A percentile compares a stretch with the other conserved stretches of the same genome.
Conservation (phyloP, 176 grass and related monocot species). For the Pharus latifolius region DNA sequence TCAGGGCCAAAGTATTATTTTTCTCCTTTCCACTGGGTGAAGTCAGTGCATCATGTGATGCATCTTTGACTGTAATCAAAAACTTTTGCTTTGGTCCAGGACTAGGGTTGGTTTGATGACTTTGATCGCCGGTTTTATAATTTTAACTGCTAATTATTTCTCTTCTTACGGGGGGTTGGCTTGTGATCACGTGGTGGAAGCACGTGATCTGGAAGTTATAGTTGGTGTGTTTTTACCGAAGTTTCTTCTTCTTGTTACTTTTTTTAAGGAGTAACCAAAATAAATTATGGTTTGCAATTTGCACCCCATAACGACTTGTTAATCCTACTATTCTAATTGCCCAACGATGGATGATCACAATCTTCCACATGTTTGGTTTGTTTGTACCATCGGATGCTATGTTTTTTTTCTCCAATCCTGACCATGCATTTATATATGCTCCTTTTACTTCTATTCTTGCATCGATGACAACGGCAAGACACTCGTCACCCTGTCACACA, state of each 20-base stretch:
- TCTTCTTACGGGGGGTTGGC: not conserved
- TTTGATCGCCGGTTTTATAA: not conserved
- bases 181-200: slow-evolving; percentile 20
- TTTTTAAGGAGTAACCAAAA: too few relatives aligned
- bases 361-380: too few relatives aligned
- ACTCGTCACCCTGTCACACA: too few relatives aligned
- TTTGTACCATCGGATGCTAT: too few relatives aligned
- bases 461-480: too few relatives aligned
- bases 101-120: slow-evolving; percentile 4
- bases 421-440: too few relatives aligned
- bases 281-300: too few relatives aligned
- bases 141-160: slow-evolving; percentile 15
- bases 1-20: slow-evolving; percentile 13
- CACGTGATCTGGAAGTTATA: not conserved
- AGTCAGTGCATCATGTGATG: slow-evolving; percentile 25
- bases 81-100: slow-evolving; percentile 9
- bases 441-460: too few relatives aligned
- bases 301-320: too few relatives aligned
- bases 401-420: too few relatives aligned
- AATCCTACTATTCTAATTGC: too few relatives aligned
- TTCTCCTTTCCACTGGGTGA: not conserved
- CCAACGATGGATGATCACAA: too few relatives aligned
- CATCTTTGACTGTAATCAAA: slow-evolving; percentile 38
- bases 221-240: slow-evolving; percentile 10
- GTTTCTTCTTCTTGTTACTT: slow-evolving; percentile 10